A percentile compares a stretch with the other conserved stretches of the same genome.
These are phyloP conservation scores for Omphalotus olearius DNA, from an alignment of 1,284 basidiomycete species.

Conservation along the genomic window DNA sequence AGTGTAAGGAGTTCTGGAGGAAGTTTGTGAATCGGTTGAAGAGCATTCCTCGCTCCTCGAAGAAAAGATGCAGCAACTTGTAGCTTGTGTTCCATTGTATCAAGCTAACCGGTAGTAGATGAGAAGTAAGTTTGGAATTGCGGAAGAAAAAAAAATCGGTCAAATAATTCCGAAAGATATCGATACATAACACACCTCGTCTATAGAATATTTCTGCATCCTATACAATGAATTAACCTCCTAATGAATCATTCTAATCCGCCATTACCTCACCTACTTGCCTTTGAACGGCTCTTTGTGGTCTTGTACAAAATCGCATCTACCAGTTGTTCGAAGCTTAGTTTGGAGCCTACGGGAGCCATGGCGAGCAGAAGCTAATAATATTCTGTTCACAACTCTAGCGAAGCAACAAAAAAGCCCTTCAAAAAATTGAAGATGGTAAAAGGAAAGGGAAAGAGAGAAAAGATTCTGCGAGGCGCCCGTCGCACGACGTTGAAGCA, in stretches of 20 bases:
- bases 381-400: too few species aligned
- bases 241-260: neutral
- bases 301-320: constrained; percentile 12
- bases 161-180: neutral
- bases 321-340: constrained; percentile 10
- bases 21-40: constrained; percentile 15
- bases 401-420: too few species aligned
- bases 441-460: too few species aligned
- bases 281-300: constrained; percentile 5
- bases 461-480: too few species aligned
- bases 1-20: constrained; percentile 15
- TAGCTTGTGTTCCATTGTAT: constrained; percentile 14
- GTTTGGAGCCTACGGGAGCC: constrained; percentile 8
- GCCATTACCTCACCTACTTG: constrained; percentile 5
- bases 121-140: neutral
- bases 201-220: constrained; percentile 4
- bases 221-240: neutral
- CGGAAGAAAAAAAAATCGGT: neutral
- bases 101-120: constrained; percentile 7
- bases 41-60: constrained; percentile 14
- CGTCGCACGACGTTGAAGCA: too few species aligned
- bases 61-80: constrained; percentile 13
- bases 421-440: too few species aligned
- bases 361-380: neutral
- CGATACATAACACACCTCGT: constrained; percentile 9